Percentiles rank a stretch among this genome's conserved stretches.
Evolutionary conservation across 148 eudicot species (phyloP).

Genomic region (Diospyros kaki): DNA sequence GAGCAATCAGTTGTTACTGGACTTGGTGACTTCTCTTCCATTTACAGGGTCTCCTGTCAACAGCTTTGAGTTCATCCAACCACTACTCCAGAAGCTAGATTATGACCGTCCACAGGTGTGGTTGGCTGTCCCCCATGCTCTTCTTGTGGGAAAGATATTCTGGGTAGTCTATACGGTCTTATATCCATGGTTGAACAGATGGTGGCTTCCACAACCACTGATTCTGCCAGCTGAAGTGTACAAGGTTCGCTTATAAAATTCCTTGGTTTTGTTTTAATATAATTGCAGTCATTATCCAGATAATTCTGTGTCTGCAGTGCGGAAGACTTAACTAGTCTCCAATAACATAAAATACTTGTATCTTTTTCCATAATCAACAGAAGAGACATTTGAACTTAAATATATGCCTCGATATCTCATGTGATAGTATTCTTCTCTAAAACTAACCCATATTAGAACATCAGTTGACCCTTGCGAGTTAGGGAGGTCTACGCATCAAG

Average conservation of each 20-base stretch:
- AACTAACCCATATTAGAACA: too few relatives aligned
- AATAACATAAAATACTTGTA: neutral
- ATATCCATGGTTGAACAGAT: conserved; percentile 68
- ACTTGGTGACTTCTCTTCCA: conserved; percentile 11
- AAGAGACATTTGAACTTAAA: neutral
- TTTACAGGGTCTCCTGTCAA: conserved; percentile 75
- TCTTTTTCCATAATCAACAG: neutral
- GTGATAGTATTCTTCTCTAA: neutral
- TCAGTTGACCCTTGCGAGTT: neutral
- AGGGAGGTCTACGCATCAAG: neutral
- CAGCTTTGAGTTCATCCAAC: conserved; percentile 66
- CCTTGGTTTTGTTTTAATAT: neutral
- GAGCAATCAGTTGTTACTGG: neutral
- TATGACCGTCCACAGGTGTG: conserved; percentile 65
- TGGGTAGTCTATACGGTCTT: conserved; percentile 51
- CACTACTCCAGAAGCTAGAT: conserved; percentile 64
- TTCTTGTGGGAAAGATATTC: conserved; percentile 51
- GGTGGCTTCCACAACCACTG: conserved; percentile 89
- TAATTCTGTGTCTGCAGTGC: neutral
- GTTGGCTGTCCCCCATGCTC: conserved; percentile 59
- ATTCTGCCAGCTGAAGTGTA: conserved; percentile 90
- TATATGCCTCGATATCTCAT: neutral
- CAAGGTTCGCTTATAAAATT: conserved; percentile 43
- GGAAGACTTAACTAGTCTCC: neutral
- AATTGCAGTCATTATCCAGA: neutral